Conservation (phyloP, 768 basidiomycete species). For the Pleurotus pulmonarius region DNA sequence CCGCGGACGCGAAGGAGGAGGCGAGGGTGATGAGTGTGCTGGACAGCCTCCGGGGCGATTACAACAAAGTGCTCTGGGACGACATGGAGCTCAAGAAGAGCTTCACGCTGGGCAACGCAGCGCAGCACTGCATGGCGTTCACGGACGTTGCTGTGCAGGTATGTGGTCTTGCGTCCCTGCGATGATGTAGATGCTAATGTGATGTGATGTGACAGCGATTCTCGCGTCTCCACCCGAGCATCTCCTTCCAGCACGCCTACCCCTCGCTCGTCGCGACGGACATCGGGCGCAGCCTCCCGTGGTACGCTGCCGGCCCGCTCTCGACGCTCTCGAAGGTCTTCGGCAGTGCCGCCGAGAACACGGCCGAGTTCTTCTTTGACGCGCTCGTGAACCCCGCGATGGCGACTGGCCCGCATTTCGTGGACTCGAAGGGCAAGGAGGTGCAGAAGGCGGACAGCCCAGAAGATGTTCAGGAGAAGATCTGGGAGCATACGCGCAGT, state of each 20-base stretch:
- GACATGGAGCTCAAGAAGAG: slow-evolving; percentile 48
- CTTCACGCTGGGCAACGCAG: slow-evolving; percentile 33
- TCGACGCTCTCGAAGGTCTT: slow-evolving; percentile 19
- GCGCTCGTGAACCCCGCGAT: slow-evolving; percentile 19
- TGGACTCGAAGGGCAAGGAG: slow-evolving; percentile 6
- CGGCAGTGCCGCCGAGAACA: slow-evolving; percentile 19
- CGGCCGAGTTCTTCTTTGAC: slow-evolving; percentile 33
- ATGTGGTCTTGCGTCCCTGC: not conserved
- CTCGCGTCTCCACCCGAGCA: slow-evolving; percentile 21
- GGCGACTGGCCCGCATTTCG: slow-evolving; percentile 3
- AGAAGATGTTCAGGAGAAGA: not conserved
- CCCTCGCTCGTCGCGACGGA: slow-evolving; percentile 32
- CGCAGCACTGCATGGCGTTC: slow-evolving; percentile 35
- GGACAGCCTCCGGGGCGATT: slow-evolving; percentile 25
- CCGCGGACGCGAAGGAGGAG: slow-evolving; percentile 42
- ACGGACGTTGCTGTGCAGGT: slow-evolving; percentile 56
- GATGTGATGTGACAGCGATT: slow-evolving; percentile 17
- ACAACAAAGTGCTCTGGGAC: slow-evolving; percentile 35
- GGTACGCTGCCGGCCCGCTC: slow-evolving; percentile 22
- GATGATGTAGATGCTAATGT: no score
- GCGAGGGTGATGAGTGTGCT: slow-evolving; percentile 47
- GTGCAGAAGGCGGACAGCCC: slow-evolving; percentile 2
- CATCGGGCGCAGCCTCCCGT: slow-evolving; percentile 13
- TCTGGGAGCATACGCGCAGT: slow-evolving; percentile 2
- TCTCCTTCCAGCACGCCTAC: slow-evolving; percentile 33